Evolutionary conservation across 352 stramenopile species (phyloP).

Genomic region (Phytophthora idaei): DNA sequence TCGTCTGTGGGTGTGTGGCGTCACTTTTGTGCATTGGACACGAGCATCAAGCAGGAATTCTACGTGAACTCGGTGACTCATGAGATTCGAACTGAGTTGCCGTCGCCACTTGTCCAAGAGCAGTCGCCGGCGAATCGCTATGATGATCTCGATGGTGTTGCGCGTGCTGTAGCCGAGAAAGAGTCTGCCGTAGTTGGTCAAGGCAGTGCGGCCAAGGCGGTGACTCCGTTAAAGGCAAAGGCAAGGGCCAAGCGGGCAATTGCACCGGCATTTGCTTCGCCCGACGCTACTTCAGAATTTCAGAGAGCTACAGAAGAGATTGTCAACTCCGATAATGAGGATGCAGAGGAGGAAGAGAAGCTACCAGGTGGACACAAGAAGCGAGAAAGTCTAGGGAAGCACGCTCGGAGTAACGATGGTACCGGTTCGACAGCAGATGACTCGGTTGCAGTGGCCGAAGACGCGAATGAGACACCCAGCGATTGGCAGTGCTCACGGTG

Average conservation of each 20-base stretch:
- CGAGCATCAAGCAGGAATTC: slow-evolving; percentile 63
- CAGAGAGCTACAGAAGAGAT: slow-evolving; percentile 44
- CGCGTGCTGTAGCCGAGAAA: slow-evolving; percentile 30
- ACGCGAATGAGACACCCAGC: slow-evolving; percentile 24
- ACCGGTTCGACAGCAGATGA: slow-evolving; percentile 30
- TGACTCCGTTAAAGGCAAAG: slow-evolving; percentile 29
- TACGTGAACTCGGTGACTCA: slow-evolving; percentile 80
- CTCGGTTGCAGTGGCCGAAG: slow-evolving; percentile 25
- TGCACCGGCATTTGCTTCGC: slow-evolving; percentile 49
- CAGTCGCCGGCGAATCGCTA: slow-evolving; percentile 65
- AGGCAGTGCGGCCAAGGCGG: slow-evolving; percentile 10
- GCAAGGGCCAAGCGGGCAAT: slow-evolving; percentile 42
- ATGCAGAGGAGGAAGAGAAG: slow-evolving; percentile 22
- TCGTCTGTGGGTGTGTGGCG: slow-evolving; percentile 60
- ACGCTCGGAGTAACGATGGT: slow-evolving; percentile 35
- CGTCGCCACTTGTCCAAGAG: slow-evolving; percentile 51
- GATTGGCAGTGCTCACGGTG: slow-evolving; percentile 80
- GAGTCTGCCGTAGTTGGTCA: slow-evolving; percentile 9
- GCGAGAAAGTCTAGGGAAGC: slow-evolving; percentile 33
- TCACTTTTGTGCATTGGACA: slow-evolving; percentile 68
- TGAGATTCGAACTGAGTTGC: slow-evolving; percentile 73
- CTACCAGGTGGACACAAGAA: slow-evolving; percentile 8
- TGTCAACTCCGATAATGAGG: slow-evolving; percentile 38
- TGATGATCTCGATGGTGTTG: slow-evolving; percentile 40
- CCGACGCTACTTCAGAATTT: slow-evolving; percentile 44